Conservation (phyloP, 441 rosid species). For the Bocquillonia castaneifolia region DNA sequence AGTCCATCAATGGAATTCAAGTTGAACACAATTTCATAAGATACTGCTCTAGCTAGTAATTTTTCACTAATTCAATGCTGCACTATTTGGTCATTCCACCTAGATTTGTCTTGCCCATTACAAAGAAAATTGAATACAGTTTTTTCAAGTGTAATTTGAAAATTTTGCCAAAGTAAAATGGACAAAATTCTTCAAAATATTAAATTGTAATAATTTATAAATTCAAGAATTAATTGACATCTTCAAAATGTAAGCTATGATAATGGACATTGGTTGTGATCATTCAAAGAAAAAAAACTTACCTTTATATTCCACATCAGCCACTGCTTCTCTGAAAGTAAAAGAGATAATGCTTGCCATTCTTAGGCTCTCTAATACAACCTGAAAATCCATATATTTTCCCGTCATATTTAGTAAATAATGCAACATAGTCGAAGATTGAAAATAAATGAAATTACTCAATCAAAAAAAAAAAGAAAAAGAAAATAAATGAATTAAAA, state of each 20-base stretch:
- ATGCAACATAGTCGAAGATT: not conserved
- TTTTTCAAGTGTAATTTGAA: no score
- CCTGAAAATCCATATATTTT: slow-evolving; percentile 30
- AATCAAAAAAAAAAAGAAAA: not conserved
- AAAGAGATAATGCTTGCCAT: slow-evolving; percentile 74
- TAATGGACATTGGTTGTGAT: no score
- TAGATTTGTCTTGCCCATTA: not conserved
- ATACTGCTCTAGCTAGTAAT: no score
- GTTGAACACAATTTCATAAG: slow-evolving; percentile 2
- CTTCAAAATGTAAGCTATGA: no score
- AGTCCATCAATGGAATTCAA: not conserved
- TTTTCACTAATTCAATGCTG: no score
- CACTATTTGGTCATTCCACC: no score
- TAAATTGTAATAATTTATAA: no score
- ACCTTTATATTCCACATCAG: slow-evolving; percentile 71
- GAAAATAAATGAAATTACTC: not conserved
- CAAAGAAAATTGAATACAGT: no score
- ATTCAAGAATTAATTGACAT: no score
- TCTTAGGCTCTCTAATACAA: slow-evolving; percentile 58
- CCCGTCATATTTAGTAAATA: slow-evolving; percentile 7
- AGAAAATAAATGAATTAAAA: not conserved
- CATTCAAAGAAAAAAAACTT: no score
- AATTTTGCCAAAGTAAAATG: not conserved
- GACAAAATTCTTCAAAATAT: not conserved
- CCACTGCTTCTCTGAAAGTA: slow-evolving; percentile 68